phyloP scores from a whole-genome alignment of 371 early-diverging fungal species.

The Mucor mucedo region DNA sequence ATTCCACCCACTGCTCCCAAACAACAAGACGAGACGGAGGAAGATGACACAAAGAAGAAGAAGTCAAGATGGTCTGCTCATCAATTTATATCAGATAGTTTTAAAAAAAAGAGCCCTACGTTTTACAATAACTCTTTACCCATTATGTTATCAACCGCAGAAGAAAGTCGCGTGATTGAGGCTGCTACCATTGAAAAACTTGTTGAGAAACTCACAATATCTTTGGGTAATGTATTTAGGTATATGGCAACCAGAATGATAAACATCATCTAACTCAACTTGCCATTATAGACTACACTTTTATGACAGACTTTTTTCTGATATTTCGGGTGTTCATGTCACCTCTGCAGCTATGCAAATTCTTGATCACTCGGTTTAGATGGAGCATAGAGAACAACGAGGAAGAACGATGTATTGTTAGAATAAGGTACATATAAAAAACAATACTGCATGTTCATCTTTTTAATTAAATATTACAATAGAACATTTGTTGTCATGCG shows the following conservation, averaged over 20 bases:
- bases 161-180: slow-evolving; percentile 40
- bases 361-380: slow-evolving; percentile 64
- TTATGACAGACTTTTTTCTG: slow-evolving; percentile 74
- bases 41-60: slow-evolving; percentile 8
- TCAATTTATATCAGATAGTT: slow-evolving; percentile 9
- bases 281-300: slow-evolving; percentile 59
- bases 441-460: not conserved
- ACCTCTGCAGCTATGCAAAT: slow-evolving; percentile 58
- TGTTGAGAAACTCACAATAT: slow-evolving; percentile 66
- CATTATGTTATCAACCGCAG: not conserved
- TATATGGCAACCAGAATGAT: too few relatives aligned
- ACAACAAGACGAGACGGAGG: not conserved
- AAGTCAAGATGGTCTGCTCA: slow-evolving; percentile 20
- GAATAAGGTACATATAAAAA: slow-evolving; percentile 52
- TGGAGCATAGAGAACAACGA: slow-evolving; percentile 66
- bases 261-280: not conserved
- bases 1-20: slow-evolving; percentile 1
- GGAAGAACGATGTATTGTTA: slow-evolving; percentile 60
- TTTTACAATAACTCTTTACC: not conserved
- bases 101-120: slow-evolving; percentile 9
- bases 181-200: slow-evolving; percentile 71
- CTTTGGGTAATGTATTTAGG: slow-evolving; percentile 44
- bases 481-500: slow-evolving; percentile 71
- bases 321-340: slow-evolving; percentile 71
- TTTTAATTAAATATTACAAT: not conserved